Evolutionary conservation across 257 asterid species (phyloP), one percentile per base, ranked within the genome.

Genomic region (Solanum pennellii): DNA sequence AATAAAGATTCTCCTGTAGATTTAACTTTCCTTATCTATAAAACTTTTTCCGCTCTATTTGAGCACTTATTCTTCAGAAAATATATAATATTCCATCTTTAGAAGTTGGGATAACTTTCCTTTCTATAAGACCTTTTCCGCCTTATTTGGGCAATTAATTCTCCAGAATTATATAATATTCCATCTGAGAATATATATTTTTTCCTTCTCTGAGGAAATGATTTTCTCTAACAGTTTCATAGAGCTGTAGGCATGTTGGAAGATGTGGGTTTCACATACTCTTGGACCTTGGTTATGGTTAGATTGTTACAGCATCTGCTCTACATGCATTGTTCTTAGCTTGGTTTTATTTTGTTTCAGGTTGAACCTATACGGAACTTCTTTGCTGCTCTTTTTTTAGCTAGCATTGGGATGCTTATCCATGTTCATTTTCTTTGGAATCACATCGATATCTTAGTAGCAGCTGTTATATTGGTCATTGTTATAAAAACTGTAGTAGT

Each of bases 321-420:
- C 41, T 45, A 79, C 66, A 15, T 45, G 41, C 31, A 69, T 82
- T 89, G 45, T 37, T 92, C 91, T 88, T 86, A 45, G 86, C 89
- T 86, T 87, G 42, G 87, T 44, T 79, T 29, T 90, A 80, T 85
- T 45, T 60, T 91, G 80, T 88, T 91, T 88, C 88, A 95, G 98
- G 96, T 95, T 90, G 98, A 95, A 93, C 98, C 98, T 35, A 91
- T 95, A 83, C 92, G 96, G 62, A 95, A 94, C 93, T 90, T 95
- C 60, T 95, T 95, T 88, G 98, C 98, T 39, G 98, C 98, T 89
- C 98, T 95, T 86, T 95, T 95, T 89, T 94, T 95, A 2, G 94
- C 98, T 91, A 95, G 98, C 92, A 94, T 95, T 84, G 98, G 98
- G 76, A 95, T 95, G 98, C 96, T 95, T 88, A 95, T 95, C 84